Conservation (phyloP, 2,329 filamentous ascomycete species). For the Claviceps arundinis region DNA sequence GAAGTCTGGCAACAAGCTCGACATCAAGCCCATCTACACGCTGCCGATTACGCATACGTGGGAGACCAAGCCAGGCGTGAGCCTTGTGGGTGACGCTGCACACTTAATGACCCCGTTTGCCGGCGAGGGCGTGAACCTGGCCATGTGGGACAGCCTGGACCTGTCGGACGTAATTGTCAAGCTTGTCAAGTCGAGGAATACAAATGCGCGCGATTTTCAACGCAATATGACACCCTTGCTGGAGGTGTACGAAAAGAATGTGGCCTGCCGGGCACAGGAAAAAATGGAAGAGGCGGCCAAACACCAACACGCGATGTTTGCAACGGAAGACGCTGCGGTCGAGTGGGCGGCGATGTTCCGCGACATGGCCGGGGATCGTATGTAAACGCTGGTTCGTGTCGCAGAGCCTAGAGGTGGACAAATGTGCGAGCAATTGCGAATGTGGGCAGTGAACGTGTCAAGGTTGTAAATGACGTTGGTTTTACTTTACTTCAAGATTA, state of each 20-base stretch:
- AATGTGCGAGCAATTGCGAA: not conserved
- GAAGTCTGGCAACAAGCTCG: not conserved
- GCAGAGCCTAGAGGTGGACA: not conserved
- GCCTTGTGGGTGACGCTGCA: not conserved
- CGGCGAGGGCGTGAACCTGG: not conserved
- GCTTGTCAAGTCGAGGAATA: not conserved
- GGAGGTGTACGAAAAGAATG: not conserved
- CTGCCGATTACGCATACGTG: not conserved
- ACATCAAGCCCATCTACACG: not conserved
- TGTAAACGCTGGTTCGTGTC: not conserved
- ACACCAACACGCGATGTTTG: not conserved
- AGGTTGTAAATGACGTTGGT: too few species aligned
- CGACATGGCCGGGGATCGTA: not conserved
- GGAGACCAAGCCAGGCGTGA: not conserved
- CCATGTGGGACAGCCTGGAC: not conserved
- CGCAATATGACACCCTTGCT: not conserved
- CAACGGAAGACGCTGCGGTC: not conserved
- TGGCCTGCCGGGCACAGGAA: not conserved
- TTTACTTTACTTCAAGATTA: too few species aligned
- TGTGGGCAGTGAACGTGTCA: too few species aligned
- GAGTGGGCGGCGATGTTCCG: not conserved
- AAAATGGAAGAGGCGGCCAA: not conserved
- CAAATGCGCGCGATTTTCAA: not conserved
- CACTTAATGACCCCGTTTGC: not conserved
- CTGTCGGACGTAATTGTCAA: not conserved